Evolutionary conservation across 2,329 filamentous ascomycete species (phyloP).

Genomic region (Phialophora macrospora): DNA sequence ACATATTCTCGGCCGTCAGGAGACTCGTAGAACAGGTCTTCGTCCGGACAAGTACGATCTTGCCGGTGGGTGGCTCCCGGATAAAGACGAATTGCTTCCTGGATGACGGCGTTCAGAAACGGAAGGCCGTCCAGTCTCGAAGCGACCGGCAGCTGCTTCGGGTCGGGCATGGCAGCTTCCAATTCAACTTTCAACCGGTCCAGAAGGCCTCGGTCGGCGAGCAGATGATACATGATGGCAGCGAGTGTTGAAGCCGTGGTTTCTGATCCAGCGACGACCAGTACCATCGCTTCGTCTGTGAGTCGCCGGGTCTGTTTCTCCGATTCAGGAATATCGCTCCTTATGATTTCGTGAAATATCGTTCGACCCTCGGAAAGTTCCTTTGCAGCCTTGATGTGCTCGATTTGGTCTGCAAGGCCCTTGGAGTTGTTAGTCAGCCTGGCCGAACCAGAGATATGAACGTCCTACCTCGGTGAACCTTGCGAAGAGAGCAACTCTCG

Average conservation of each 20-base stretch:
- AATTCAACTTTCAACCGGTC: neutral
- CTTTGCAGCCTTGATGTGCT: constrained; percentile 3
- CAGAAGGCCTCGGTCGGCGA: neutral
- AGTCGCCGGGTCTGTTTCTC: constrained; percentile 4
- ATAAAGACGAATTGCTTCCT: constrained; percentile 6
- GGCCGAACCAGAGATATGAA: neutral
- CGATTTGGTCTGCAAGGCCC: neutral
- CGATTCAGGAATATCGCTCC: constrained; percentile 7
- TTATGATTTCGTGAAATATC: constrained; percentile 9
- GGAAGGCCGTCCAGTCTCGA: constrained; percentile 5
- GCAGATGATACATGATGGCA: constrained; percentile 6
- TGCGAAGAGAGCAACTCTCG: neutral
- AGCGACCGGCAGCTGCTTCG: neutral
- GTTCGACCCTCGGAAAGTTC: constrained; percentile 4
- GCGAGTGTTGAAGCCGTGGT: constrained; percentile 3
- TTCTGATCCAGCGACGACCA: neutral
- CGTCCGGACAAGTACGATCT: constrained; percentile 4
- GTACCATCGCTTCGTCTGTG: constrained; percentile 1
- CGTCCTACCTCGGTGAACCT: constrained; percentile 6
- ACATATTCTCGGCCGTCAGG: neutral
- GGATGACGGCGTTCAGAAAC: neutral
- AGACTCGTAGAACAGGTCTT: constrained; percentile 1
- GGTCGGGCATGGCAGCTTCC: neutral
- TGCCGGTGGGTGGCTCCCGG: constrained; percentile 6
- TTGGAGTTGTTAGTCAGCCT: neutral